These are phyloP conservation scores for Paramarasmius palmivorus DNA, from an alignment of 1,284 basidiomycete species.

Conservation along the genomic window DNA sequence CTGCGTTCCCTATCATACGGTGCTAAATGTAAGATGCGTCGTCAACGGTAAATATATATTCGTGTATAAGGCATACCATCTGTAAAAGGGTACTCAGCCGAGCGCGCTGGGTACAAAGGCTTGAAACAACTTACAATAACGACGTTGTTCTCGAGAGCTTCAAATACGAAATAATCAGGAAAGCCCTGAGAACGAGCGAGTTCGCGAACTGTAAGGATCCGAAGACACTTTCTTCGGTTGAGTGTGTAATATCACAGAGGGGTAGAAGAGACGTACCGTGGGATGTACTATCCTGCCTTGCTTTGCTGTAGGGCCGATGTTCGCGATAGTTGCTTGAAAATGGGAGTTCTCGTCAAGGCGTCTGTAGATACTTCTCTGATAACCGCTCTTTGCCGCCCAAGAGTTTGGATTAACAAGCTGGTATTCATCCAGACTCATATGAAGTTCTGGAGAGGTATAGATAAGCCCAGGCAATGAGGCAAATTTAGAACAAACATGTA, in stretches of 20 bases:
- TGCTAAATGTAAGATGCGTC: constrained; percentile 39
- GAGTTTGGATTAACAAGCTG: constrained; percentile 58
- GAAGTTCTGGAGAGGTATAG: constrained; percentile 31
- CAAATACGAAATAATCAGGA: constrained; percentile 67
- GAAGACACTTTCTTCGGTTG: constrained; percentile 47
- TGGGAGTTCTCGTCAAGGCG: constrained; percentile 51
- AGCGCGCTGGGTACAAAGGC: not conserved
- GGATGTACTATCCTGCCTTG: constrained; percentile 69
- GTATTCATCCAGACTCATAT: constrained; percentile 44
- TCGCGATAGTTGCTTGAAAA: constrained; percentile 73
- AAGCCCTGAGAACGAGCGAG: constrained; percentile 77
- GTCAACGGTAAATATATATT: not conserved
- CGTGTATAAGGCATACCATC: constrained; percentile 9
- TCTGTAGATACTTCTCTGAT: constrained; percentile 56
- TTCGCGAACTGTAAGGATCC: constrained; percentile 71
- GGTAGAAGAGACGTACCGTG: constrained; percentile 41
- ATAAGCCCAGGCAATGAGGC: not conserved
- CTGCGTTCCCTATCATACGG: constrained; percentile 76
- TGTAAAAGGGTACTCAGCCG: not conserved
- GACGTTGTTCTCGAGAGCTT: constrained; percentile 48
- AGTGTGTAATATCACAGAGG: not conserved
- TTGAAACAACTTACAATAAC: constrained; percentile 49
- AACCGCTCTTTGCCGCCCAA: constrained; percentile 49
- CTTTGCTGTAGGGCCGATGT: constrained; percentile 73
- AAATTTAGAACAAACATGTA: constrained; percentile 25